A percentile compares a stretch with the other conserved stretches of the same genome.
These are phyloP conservation scores for Rhodomyrtus psidioides DNA, from an alignment of 441 rosid genomes.

Conservation along the genomic window DNA sequence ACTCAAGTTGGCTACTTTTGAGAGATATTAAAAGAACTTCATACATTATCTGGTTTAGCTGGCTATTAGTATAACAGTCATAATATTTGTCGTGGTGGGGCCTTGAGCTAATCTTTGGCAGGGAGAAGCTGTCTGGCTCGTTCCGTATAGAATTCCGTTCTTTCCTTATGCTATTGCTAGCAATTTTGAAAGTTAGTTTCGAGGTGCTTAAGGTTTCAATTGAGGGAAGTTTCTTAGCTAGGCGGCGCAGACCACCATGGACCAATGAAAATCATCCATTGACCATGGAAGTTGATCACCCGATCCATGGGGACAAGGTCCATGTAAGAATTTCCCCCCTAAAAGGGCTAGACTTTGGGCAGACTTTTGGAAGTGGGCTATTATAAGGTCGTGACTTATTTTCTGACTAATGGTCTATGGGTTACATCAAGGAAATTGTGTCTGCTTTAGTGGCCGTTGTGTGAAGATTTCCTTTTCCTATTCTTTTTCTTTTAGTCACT, in stretches of 20 bases:
- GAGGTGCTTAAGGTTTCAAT: neutral
- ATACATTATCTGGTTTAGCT: neutral
- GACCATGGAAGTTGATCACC: neutral
- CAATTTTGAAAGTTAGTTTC: neutral
- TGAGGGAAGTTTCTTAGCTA: neutral
- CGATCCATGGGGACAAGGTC: neutral
- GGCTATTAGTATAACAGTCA: neutral
- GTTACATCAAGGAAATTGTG: neutral
- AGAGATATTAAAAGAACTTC: neutral
- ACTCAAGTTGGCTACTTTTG: neutral
- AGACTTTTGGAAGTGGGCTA: neutral
- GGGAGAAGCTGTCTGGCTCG: neutral
- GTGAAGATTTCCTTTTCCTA: neutral
- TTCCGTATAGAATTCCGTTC: neutral
- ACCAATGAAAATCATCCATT: neutral
- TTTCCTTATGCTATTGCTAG: neutral
- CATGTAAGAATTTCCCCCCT: neutral
- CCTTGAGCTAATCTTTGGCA: neutral
- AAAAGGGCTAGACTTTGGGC: neutral
- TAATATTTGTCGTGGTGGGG: neutral
- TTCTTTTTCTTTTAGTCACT: neutral
- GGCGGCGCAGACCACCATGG: neutral
- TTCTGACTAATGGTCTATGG: neutral
- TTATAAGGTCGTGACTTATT: neutral
- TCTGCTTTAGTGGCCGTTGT: neutral